Base-by-base conservation (phyloP, 768 basidiomycete species). In the Calocera cornea region DNA sequence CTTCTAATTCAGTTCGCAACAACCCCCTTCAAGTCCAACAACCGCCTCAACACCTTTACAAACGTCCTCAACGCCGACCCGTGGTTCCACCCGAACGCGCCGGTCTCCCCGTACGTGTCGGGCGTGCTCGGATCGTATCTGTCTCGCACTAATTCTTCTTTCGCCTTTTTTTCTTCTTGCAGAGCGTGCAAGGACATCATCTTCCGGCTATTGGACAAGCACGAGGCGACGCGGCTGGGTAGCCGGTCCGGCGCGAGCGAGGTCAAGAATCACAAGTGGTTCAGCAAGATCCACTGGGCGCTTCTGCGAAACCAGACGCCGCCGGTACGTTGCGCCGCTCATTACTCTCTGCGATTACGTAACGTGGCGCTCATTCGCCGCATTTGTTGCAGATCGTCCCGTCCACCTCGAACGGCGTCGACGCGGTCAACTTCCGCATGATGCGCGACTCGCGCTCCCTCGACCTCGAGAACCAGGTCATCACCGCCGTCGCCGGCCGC, bases 251-350 rank as follows among this genome's bases (percentile, higher is more conserved):
- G 97, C 31, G 97, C 97, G 67, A 95, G 93, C 75, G 97, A 99
- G 78, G 94, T 99, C 73, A 99, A 98, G 80, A 88, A 90, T 68
- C 97, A 98, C 83, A 94, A 92, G 76, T 99, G 97, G 97, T 99
- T 99, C 80, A 80, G 81, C 33, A 93, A 92, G 73, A 87, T 95
- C 75, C 95, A 92, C 79, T 99, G 95, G 97, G 97, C 95, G 27
- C 81, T 99, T 67, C 78, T 99, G 75, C 83, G 97, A 72, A 89
- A 98, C 77, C 88, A 86, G 72, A 87, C 86, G 74, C 97, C 97
- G 66, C 97, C 97, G 79, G 92, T 95, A 78, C 73, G 92, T 75
- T n/a, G n/a, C 68, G 41, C 70, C 16, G 70, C 67, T 16, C 34
- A 71, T 19, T 38, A 66, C 0, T 68, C 70, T 29, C 70, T 72